These are phyloP conservation scores for Syzygium oleosum DNA, from an alignment of 345 rosid species.

Conservation along the genomic window DNA sequence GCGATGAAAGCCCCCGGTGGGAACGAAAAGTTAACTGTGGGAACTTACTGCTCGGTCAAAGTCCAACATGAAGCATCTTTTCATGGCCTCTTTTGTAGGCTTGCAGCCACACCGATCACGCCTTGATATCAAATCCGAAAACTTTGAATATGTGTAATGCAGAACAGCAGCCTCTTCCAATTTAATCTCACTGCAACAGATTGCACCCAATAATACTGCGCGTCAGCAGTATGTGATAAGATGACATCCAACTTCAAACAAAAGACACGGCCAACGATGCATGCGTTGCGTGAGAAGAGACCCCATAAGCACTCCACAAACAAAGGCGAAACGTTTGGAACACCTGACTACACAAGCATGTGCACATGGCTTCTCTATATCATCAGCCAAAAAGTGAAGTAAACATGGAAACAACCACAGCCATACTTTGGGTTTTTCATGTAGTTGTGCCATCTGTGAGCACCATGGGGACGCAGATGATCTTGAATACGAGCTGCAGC, in stretches of 20 bases:
- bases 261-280: not conserved
- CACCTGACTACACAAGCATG: not conserved
- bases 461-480: constrained; percentile 97
- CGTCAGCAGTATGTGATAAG: not conserved
- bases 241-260: not conserved
- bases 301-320: not conserved
- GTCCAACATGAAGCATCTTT: constrained; percentile 97
- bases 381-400: not conserved
- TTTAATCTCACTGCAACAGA: constrained; percentile 51
- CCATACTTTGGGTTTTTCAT: constrained; percentile 62
- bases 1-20: not conserved
- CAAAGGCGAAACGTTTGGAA: not conserved
- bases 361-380: not conserved
- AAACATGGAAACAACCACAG: not conserved
- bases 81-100: constrained; percentile 89
- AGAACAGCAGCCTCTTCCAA: constrained; percentile 85
- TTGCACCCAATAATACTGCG: not conserved
- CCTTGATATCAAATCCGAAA: constrained; percentile 95
- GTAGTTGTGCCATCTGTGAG: constrained; percentile 98
- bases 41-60: constrained; percentile 91
- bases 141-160: constrained; percentile 82
- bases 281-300: not conserved
- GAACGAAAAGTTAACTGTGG: not conserved
- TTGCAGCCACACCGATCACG: constrained; percentile 98
- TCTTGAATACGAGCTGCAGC: constrained; percentile 88